Evolutionary conservation across 805 yeast species (phyloP), one percentile per base, ranked within the genome.

Genomic region (Lipomyces yamadae): DNA sequence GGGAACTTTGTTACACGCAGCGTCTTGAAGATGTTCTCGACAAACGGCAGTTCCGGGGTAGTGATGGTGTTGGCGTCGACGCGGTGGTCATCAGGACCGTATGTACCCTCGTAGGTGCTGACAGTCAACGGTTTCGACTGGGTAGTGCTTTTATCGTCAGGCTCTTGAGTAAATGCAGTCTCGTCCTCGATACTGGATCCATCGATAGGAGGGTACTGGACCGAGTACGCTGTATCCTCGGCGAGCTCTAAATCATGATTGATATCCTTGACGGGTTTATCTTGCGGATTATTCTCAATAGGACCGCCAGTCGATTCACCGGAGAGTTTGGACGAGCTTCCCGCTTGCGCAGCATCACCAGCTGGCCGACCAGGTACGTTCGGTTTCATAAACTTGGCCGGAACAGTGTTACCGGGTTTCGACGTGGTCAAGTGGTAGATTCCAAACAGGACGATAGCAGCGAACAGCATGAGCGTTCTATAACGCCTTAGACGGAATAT

Each of bases 1-100:
- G 73, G 70, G 52, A 57, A 71, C 57, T 68, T 68, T 33, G 56
- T 39, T 30, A 56, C 60, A n/a, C 48, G 34, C 6, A 65, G 65
- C 24, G 24, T 37, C 37, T 37, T 34, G 50, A 58, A 53, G n/a
- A 61, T 52, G 18, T 61, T 7, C 15, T 32, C 52, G 24, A 39
- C 56, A n/a, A 35, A 35, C n/a, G 52, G 55, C 15, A 45, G 5
- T 3, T 15, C 42, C 37, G 68, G 70, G n/a, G 68, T 53, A 13
- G 66, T 50, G 39, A 55, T 18, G 24, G 58, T 52, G 33, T 57
- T 39, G 30, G 45, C 8, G 30, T 54, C 63, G n/a, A 7, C 37
- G 35, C 35, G 54, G 30, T 18, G 56, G 56, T 67, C 70, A 52
- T 63, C 67, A 11, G 66, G 66, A 24, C 56, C 18, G 65, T 60